Base-by-base conservation (phyloP, 108 stramenopile genomes). In the Fragilaria crotonensis region DNA sequence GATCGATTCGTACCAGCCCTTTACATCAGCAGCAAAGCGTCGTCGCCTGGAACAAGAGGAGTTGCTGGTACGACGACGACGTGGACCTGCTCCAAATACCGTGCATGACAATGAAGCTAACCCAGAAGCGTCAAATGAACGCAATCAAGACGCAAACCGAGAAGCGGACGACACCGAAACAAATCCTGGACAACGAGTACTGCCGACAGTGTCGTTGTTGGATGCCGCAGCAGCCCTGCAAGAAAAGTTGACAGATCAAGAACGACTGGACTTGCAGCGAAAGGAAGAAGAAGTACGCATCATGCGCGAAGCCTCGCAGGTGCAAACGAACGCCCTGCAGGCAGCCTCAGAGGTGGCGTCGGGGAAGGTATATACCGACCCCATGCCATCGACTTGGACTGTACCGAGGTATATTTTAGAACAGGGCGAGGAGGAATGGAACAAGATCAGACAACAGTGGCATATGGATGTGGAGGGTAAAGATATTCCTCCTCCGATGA, bases 271-370 rank as follows among this genome's bases (percentile, higher is more conserved):
- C 48, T 48, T 69, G 50, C 59, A 79, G 48, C 78, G 79, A 23
- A 63, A 63, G 47, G 73, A 83, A 48, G 90, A 96, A 69, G 96
- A 97, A 75, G 77, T 73, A 31, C 83, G 93, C 17, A 92, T 99
- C 57, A 75, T 99, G 52, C 71, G 71, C 48, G 95, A 98, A 64
- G 97, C 97, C 4, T 92, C 80, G 25, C 84, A 93, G 61, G 89
- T 97, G 18, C 93, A 95, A 63, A 96, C 95, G 21, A 96, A 97
- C 57, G 97, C 99, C 3, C 71, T 99, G 52, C 87, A 95, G 70
- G 91, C 93, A 23, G 96, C 93, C 21, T 75, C 83, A 19, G 99
- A 99, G 67, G 55, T 84, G 22, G 97, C 99, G n/a, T n/a, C n/a
- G n/a, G n/a, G n/a, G n/a, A n/a, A n/a, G n/a, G n/a, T n/a, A n/a